These are phyloP conservation scores for Chaetomiaceae sp. DNA, from an alignment of 2,329 filamentous ascomycete species.

Conservation along the genomic window DNA sequence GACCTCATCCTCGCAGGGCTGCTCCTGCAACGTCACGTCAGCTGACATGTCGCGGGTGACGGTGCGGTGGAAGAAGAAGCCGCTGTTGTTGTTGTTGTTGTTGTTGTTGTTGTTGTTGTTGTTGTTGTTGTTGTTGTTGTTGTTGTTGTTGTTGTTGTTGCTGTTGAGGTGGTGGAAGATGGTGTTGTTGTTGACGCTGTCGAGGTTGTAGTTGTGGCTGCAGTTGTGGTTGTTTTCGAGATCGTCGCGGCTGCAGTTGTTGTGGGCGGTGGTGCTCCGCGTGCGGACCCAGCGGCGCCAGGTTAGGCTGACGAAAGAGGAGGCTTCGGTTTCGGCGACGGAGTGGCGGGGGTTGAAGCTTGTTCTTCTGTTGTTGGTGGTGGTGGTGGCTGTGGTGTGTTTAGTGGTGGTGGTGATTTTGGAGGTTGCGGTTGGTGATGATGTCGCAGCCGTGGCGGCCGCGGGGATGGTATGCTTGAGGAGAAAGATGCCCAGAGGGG, in stretches of 20 bases:
- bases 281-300: constrained; percentile 17
- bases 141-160: too few species aligned
- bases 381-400: not conserved
- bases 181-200: not conserved
- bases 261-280: constrained; percentile 8
- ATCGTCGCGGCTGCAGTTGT: constrained; percentile 4
- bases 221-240: not conserved
- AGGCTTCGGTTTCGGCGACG: constrained; percentile 9
- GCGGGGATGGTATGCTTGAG: not conserved
- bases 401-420: not conserved
- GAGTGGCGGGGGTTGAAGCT: constrained; percentile 19
- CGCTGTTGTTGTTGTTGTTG: too few species aligned
- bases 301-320: constrained; percentile 17
- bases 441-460: too few species aligned
- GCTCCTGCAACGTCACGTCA: too few species aligned
- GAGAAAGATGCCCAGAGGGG: constrained; percentile 7
- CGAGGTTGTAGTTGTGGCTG: too few species aligned
- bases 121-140: too few species aligned
- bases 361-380: not conserved
- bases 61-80: too few species aligned
- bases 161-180: too few species aligned
- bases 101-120: too few species aligned
- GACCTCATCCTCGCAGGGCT: too few species aligned
- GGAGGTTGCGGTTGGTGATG: not conserved
- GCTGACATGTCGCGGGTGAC: too few species aligned